These are phyloP conservation scores for Pugionium cornutum DNA, from an alignment of 345 rosid species.

Conservation along the genomic window DNA sequence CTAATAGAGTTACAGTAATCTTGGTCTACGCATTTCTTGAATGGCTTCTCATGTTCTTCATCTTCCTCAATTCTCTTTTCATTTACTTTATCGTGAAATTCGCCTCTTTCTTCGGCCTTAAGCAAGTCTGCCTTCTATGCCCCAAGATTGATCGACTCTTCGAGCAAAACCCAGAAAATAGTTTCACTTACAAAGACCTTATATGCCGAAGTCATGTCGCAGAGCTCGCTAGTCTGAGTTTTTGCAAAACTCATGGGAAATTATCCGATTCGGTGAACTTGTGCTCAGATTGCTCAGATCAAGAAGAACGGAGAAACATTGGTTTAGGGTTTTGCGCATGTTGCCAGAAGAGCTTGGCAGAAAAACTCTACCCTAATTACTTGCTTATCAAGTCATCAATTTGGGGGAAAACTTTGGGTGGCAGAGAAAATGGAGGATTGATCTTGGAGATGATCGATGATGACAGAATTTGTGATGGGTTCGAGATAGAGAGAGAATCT, in stretches of 20 bases:
- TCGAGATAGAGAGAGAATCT: conserved; percentile 37
- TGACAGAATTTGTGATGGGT: conserved; percentile 42
- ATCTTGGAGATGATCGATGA: conserved; percentile 48
- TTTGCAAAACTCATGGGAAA: conserved; percentile 61
- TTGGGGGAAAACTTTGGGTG: conserved; percentile 52
- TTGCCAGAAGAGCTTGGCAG: conserved; percentile 54
- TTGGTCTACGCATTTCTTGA: background rate
- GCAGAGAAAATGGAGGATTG: conserved; percentile 45
- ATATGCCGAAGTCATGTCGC: conserved; percentile 62
- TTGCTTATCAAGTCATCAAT: conserved; percentile 60
- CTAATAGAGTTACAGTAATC: conserved; percentile 39
- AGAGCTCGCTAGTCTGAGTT: conserved; percentile 66
- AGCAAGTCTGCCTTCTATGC: conserved; percentile 74
- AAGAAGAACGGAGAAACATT: conserved; percentile 4
- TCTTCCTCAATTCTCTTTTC: conserved; percentile 72
- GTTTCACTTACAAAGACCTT: conserved; percentile 49
- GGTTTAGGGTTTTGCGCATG: conserved; percentile 60
- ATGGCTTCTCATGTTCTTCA: conserved; percentile 80
- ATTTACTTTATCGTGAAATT: conserved; percentile 66
- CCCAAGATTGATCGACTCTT: conserved; percentile 67
- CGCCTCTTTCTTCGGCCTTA: conserved; percentile 77
- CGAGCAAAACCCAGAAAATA: conserved; percentile 38
- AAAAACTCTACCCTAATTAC: conserved; percentile 44
- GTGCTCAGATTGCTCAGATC: conserved; percentile 67
- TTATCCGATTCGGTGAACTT: conserved; percentile 56